These are phyloP conservation scores for Aspergillus kassunensis DNA, from an alignment of 495 filamentous ascomycete genomes.

Conservation along the genomic window DNA sequence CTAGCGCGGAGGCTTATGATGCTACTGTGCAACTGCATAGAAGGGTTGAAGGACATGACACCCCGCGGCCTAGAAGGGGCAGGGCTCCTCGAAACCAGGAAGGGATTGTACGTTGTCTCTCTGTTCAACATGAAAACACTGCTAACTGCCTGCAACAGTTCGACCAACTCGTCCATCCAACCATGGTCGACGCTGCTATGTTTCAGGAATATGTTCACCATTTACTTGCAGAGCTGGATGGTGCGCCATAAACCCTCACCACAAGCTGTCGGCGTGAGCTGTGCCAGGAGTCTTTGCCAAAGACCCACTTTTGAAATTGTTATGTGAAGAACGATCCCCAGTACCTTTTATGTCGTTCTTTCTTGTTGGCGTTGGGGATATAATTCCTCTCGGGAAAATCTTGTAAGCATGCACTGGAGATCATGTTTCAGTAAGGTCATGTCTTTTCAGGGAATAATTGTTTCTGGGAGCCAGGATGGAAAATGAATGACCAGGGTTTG, in stretches of 20 bases:
- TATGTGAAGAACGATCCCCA: no score
- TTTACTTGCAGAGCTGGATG: conserved; percentile 3
- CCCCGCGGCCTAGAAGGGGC: neutral
- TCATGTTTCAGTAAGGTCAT: no score
- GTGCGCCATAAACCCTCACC: neutral
- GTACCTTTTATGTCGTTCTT: no score
- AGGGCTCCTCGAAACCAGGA: neutral
- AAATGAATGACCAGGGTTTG: no score
- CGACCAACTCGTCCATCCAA: conserved; percentile 1
- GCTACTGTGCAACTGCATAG: neutral
- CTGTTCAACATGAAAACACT: neutral
- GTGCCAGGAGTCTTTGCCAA: no score
- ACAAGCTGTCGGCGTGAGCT: no score
- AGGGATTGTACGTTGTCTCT: neutral
- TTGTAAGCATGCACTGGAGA: no score
- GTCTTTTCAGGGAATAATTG: no score
- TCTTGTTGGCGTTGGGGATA: no score
- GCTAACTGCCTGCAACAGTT: neutral
- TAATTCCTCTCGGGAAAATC: no score
- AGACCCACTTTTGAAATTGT: no score
- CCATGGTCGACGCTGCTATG: conserved; percentile 1
- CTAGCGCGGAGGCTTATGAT: neutral
- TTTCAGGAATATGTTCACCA: conserved; percentile 3
- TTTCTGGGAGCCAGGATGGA: no score
- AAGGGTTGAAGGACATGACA: neutral